Evolutionary conservation across 352 stramenopile species (phyloP), one percentile per base, ranked within the genome.

Genomic region (Salisapilia sapeloensis): DNA sequence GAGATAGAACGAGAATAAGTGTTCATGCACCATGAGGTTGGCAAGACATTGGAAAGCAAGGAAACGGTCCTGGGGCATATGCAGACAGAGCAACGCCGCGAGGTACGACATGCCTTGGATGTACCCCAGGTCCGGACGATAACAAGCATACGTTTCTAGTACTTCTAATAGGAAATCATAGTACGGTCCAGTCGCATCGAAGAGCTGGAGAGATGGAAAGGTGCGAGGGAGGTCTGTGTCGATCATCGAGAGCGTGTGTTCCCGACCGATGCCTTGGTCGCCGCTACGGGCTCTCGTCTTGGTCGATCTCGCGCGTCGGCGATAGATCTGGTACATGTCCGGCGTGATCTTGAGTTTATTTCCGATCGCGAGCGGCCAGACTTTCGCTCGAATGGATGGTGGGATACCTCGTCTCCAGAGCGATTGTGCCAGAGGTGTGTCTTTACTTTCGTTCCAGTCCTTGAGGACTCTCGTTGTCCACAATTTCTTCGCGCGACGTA

Each of bases 41-140:
- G 70, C 71, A 8, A 92, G 48, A 29, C 71, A 90, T 40, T 92
- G 75, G 49, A 92, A 92, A 2, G 65, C 53, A 37, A 85, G 33
- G 26, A 72, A 89, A 13, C 67, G 59, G 37, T 90, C 69, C 35
- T 77, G 60, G 0, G 74, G 69, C 58, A 92, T 87, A 48, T 90
- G 72, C 7, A 93, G 44, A 40, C 71, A 87, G 14, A 93, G 29
- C 46, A 91, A 57, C 8, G 79, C 79, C 0, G 77, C 74, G 11
- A 93, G 43, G 34, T 93, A 93, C 31, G 66, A 86, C 76, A 93
- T 92, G 17, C 79, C 79, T 33, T 93, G 79, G 31, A 91, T 86
- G 33, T 93, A 93, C 0, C 79, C 79, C 16, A 92, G 44, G 24
- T 93, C 79, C 4, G 79, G 79, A 2, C 79, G 69, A 34, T 89